Evolutionary conservation across 768 basidiomycete genomes (phyloP), one percentile per base, ranked within the genome.

Genomic region (Basidioascus undulatus): DNA sequence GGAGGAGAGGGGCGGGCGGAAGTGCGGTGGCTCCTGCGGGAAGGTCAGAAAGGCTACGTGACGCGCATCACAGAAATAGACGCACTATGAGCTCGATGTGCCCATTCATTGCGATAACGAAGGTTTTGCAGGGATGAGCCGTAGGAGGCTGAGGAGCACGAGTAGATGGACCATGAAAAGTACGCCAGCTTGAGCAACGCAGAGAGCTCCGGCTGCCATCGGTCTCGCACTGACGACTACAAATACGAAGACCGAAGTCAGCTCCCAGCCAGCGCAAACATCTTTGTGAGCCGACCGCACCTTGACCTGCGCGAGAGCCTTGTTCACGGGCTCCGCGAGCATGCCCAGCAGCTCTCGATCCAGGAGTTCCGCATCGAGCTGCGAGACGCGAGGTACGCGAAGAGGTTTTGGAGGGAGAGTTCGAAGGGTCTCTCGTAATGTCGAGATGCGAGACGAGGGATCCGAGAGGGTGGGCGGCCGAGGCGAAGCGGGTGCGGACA

Each of bases 321-420:
- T 76, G 46, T 64, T 62, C 36, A 94, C 57, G n/a, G 84, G 86
- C 40, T 79, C 79, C 51, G 71, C 72, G 25, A 96, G 65, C 44
- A 92, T 60, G 23, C 72, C 67, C 25, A 77, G 70, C 15, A 96
- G 69, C 47, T 92, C 84, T 48, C 74, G 70, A 60, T 96, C 89
- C 36, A 94, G 67, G 19, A 87, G 65, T 50, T 83, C 76, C 3
- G 87, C 72, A 56, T 96, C 89, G 40, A 94, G 70, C 57, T 89
- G 81, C 7, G 79, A 77, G 36, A 96, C 83, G 33, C 86, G 77
- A n/a, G n/a, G n/a, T n/a, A n/a, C n/a, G n/a, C n/a, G n/a, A n/a
- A n/a, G n/a, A n/a, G n/a, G n/a, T n/a, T n/a, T n/a, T n/a, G n/a
- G n/a, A n/a, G n/a, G n/a, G n/a, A n/a, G n/a, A n/a, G n/a, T n/a